Base-by-base conservation (phyloP, 139 green algal genomes). In the Astrephomene gubernaculifera region DNA sequence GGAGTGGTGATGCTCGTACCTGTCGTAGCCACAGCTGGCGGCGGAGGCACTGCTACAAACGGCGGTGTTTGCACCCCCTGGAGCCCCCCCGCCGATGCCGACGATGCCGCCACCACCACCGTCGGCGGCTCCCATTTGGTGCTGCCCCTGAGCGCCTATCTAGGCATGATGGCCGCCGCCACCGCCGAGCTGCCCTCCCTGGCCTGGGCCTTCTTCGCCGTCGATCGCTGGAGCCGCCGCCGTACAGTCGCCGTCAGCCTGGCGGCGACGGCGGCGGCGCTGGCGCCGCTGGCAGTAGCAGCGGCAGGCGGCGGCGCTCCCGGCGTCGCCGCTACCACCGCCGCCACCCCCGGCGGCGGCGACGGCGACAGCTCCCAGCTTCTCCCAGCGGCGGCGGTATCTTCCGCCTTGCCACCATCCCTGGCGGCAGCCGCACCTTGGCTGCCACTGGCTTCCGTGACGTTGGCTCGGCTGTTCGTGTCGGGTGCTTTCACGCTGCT, bases 1-100 rank as follows among this genome's bases (percentile, higher is more conserved):
- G 95, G 95, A 1, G 36, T 96, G 19, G 95, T 97, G 19, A 86
- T 97, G 33, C 87, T 98, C 2, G 95, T 3, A 79, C 87, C 63
- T 73, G 93, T 39, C 83, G 93, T 49, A 54, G 71, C 2, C 3
- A 53, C 53, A 2, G 70, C 24, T 17, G 41, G n/a, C 43, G 41
- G 41, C 70, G n/a, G n/a, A 6, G n/a, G n/a, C 3, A 31, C 61
- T 24, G n/a, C 61, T 1, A 8, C 29, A 29, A 49, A 31, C 21
- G 71, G 45, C 52, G 49, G 35, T 31, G 36, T n/a, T n/a, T n/a
- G n/a, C n/a, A n/a, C n/a, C n/a, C n/a, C n/a, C n/a, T n/a, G n/a
- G n/a, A n/a, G n/a, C n/a, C n/a, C n/a, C 24, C 36, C 35, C 27
- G 53, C 12, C 36, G 52, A 7, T 39, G 22, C n/a, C 14, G 73